phyloP scores from a whole-genome alignment of 2,329 filamentous ascomycete genomes.

The Alternaria novae-zelandiae region DNA sequence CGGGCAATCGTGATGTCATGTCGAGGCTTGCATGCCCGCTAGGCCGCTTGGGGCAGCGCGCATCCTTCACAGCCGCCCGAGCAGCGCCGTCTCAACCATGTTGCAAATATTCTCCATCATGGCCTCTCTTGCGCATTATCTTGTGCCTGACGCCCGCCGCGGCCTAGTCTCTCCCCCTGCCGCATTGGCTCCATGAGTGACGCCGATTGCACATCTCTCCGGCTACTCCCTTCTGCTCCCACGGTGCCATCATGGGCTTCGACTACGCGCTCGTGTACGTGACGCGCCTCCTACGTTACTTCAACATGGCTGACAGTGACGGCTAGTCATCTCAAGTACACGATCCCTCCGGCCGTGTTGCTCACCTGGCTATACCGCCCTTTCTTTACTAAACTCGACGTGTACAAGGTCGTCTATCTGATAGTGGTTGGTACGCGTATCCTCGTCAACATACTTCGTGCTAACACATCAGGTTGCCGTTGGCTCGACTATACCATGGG shows the following conservation, averaged over 20 bases:
- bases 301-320: constrained; percentile 18
- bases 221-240: constrained; percentile 7
- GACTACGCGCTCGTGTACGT: constrained; percentile 70
- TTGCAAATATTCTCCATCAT: constrained; percentile 8
- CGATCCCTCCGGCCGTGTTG: constrained; percentile 66
- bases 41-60: constrained; percentile 16
- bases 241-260: constrained; percentile 57
- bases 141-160: constrained; percentile 23
- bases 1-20: constrained; percentile 37
- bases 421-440: constrained; percentile 52
- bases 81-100: constrained; percentile 1
- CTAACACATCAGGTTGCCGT: constrained; percentile 63
- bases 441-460: not conserved
- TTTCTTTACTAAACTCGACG: constrained; percentile 66
- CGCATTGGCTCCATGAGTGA: constrained; percentile 17
- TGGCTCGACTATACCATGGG: constrained; percentile 74
- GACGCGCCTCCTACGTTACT: constrained; percentile 3
- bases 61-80: constrained; percentile 5
- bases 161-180: constrained; percentile 27
- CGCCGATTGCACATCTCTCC: constrained; percentile 21
- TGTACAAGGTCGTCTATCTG: constrained; percentile 67
- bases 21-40: constrained; percentile 24
- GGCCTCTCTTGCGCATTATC: constrained; percentile 1
- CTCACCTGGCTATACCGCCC: constrained; percentile 67
- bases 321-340: constrained; percentile 69